Conservation (phyloP, 331 rosid species). For the Malus hybrid region DNA sequence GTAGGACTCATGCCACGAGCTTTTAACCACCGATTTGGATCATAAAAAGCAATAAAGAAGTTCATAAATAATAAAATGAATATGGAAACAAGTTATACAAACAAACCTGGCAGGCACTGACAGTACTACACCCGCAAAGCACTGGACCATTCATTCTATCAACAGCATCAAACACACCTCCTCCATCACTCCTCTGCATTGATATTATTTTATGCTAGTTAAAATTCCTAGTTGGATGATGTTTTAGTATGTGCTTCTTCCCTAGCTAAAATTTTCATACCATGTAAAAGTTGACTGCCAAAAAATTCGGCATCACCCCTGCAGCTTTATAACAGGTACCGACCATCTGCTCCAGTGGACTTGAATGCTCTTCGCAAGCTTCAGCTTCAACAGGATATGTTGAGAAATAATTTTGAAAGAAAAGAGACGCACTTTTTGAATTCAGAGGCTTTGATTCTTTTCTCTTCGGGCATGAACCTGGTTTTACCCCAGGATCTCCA, state of each 20-base stretch:
- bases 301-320: conserved; percentile 69
- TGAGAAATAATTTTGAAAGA: conserved; percentile 83
- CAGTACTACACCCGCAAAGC: conserved; percentile 74
- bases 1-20: not conserved
- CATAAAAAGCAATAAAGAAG: conserved; percentile 2
- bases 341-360: conserved; percentile 79
- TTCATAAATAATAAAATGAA: conserved; percentile 10
- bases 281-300: conserved; percentile 96
- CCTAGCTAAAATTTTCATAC: conserved; percentile 29
- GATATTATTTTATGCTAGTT: conserved; percentile 11
- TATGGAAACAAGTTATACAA: conserved; percentile 19
- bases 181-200: conserved; percentile 94
- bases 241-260: not conserved
- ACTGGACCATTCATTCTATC: conserved; percentile 76
- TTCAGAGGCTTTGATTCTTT: conserved; percentile 77
- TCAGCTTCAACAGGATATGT: conserved; percentile 88
- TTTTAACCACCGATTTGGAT: not conserved
- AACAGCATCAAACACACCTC: conserved; percentile 73
- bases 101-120: conserved; percentile 84
- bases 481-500: conserved; percentile 87
- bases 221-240: conserved; percentile 10
- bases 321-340: conserved; percentile 85
- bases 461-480: conserved; percentile 77
- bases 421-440: conserved; percentile 63
- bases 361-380: conserved; percentile 92